phyloP scores from a whole-genome alignment of 1,284 basidiomycete species.

The Leccinum ponderosum region DNA sequence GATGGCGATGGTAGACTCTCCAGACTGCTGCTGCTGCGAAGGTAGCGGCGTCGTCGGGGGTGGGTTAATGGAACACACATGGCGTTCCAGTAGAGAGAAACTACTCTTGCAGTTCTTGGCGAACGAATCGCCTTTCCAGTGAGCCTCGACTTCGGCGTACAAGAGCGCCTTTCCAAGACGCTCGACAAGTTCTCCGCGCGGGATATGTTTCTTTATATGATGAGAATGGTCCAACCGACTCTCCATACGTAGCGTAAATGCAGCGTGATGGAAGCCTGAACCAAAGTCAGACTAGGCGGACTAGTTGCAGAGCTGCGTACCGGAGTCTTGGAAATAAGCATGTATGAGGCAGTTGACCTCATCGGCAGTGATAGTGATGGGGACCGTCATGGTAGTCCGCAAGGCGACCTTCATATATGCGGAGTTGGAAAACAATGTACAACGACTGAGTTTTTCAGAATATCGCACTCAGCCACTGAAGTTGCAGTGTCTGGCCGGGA shows the following conservation, averaged over 20 bases:
- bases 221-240: constrained; percentile 66
- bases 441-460: not conserved
- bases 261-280: constrained; percentile 72
- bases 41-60: constrained; percentile 25
- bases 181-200: constrained; percentile 80
- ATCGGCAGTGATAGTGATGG: constrained; percentile 71
- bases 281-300: constrained; percentile 7
- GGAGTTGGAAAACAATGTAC: constrained; percentile 34
- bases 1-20: constrained; percentile 13
- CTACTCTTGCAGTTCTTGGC: constrained; percentile 61
- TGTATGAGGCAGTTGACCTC: constrained; percentile 85
- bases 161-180: constrained; percentile 79
- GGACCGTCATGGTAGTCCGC: constrained; percentile 36
- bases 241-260: constrained; percentile 73
- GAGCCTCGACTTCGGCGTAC: constrained; percentile 82
- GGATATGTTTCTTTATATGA: constrained; percentile 67
- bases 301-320: constrained; percentile 36
- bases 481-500: not conserved
- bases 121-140: constrained; percentile 64
- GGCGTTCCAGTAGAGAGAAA: constrained; percentile 71
- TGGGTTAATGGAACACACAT: constrained; percentile 59
- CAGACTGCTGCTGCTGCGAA: constrained; percentile 19
- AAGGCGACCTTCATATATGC: constrained; percentile 9
- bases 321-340: constrained; percentile 79
- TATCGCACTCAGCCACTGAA: not conserved